These are phyloP conservation scores for Colletotrichum neosansevieriae DNA, from an alignment of 2,329 filamentous ascomycete genomes.

Conservation along the genomic window DNA sequence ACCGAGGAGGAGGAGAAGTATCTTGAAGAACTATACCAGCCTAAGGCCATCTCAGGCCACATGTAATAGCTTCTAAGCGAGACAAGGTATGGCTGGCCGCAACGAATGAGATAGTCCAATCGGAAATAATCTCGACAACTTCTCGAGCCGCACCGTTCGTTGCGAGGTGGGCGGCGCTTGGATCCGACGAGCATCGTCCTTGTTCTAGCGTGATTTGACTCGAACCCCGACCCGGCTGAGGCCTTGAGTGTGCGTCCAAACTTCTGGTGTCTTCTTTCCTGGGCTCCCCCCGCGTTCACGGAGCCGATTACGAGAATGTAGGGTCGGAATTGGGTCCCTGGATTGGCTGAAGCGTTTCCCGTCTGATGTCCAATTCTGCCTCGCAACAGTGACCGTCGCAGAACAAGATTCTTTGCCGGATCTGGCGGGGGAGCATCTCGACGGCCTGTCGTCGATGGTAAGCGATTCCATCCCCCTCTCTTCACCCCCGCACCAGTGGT, in stretches of 20 bases:
- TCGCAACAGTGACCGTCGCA: constrained; percentile 17
- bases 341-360: constrained; percentile 14
- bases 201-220: neutral
- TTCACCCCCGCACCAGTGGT: neutral
- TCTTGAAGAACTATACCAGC: constrained; percentile 71
- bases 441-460: neutral
- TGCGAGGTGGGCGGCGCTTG: neutral
- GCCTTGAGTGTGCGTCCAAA: neutral
- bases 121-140: neutral
- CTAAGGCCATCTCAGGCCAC: constrained; percentile 56
- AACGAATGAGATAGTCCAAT: neutral
- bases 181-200: neutral
- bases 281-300: neutral
- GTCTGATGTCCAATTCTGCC: constrained; percentile 11
- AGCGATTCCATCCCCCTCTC: neutral
- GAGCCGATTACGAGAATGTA: constrained; percentile 25
- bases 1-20: constrained; percentile 70
- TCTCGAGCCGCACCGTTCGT: constrained; percentile 5
- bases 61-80: constrained; percentile 5
- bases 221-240: neutral
- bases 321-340: neutral
- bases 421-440: neutral
- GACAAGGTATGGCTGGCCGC: neutral
- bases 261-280: neutral
- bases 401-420: neutral